These are phyloP conservation scores for Helianthus annuus DNA, from an alignment of 129 eudicot species.

Conservation along the genomic window HanXRQr2.0-SUNRISE NC_035436.2:1437187-1437686, in stretches of 20 bases:
- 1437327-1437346: conserved; percentile 99
- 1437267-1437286: neutral
- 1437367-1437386: conserved; percentile 92
- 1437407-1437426: conserved; percentile 97
- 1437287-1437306: conserved; percentile 52
- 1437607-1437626: conserved; percentile 1
- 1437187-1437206: neutral
- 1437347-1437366: conserved; percentile 99
- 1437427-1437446: conserved; percentile 97
- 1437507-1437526: conserved; percentile 4
- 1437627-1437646: conserved; percentile 6
- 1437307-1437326: conserved; percentile 99
- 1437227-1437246: neutral
- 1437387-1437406: conserved; percentile 96
- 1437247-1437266: neutral
- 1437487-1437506: conserved; percentile 10
- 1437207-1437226: neutral
- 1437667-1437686: too few relatives aligned
- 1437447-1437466: conserved; percentile 87
- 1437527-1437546: neutral
- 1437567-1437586: conserved; percentile 12
- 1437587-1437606: conserved; percentile 3
- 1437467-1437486: conserved; percentile 99
- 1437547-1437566: neutral
- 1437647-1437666: too few relatives aligned